phyloP scores from a whole-genome alignment of 2,329 filamentous ascomycete genomes.

The Sordariomycetes sp. region DNA sequence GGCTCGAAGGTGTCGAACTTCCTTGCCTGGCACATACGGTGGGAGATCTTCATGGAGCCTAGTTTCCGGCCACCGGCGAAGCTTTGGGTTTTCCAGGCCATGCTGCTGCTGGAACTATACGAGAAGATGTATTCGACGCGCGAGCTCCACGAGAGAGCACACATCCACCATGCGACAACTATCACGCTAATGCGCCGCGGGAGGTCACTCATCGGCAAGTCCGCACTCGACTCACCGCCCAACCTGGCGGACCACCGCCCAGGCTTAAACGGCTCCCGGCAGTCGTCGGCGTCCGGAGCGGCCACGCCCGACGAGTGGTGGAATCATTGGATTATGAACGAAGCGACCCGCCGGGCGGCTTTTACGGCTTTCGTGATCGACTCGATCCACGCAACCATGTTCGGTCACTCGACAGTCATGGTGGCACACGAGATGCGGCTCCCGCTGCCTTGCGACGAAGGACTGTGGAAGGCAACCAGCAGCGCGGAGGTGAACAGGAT shows the following conservation, averaged over 20 bases:
- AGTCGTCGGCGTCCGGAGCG: slow-evolving; percentile 49
- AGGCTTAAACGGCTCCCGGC: slow-evolving; percentile 40
- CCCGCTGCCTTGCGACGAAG: slow-evolving; percentile 84
- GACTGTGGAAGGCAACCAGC: slow-evolving; percentile 82
- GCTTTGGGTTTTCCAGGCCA: slow-evolving; percentile 88
- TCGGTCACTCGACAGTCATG: slow-evolving; percentile 94
- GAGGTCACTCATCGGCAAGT: slow-evolving; percentile 79
- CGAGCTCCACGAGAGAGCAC: slow-evolving; percentile 83
- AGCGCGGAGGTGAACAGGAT: slow-evolving; percentile 77
- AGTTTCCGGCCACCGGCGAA: slow-evolving; percentile 89
- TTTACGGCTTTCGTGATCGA: slow-evolving; percentile 94
- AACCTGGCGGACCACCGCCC: slow-evolving; percentile 51
- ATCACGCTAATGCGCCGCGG: slow-evolving; percentile 92
- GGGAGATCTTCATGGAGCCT: slow-evolving; percentile 87
- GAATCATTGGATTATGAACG: slow-evolving; percentile 92
- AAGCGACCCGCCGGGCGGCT: slow-evolving; percentile 78
- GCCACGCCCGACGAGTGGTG: slow-evolving; percentile 79
- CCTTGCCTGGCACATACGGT: slow-evolving; percentile 83
- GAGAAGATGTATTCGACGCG: slow-evolving; percentile 98
- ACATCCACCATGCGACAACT: slow-evolving; percentile 94
- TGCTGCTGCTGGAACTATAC: slow-evolving; percentile 82
- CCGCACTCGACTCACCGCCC: slow-evolving; percentile 73
- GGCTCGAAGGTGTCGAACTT: slow-evolving; percentile 84
- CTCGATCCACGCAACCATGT: slow-evolving; percentile 95
- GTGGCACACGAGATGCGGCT: slow-evolving; percentile 91